Percentiles rank a stretch among this genome's conserved stretches.
Conservation (phyloP, 768 basidiomycete genomes). For the Leccinum broughii region DNA sequence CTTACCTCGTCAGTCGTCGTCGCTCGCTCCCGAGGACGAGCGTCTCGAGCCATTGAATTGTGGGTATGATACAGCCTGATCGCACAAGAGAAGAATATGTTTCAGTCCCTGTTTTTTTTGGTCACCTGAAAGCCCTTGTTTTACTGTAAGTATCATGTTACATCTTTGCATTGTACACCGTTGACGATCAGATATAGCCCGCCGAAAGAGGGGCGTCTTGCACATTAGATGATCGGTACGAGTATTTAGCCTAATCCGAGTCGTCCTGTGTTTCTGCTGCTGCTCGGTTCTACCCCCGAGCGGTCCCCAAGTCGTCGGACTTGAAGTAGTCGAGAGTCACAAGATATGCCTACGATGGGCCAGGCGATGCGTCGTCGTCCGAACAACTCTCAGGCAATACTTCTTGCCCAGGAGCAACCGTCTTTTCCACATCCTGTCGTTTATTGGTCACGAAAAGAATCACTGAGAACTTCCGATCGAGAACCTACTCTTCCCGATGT, state of each 20-base stretch:
- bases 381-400: not conserved
- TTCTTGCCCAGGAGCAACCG: not conserved
- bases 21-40: not conserved
- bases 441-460: conserved; percentile 3
- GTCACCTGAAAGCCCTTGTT: not conserved
- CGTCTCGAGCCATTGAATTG: not conserved
- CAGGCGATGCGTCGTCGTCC: not conserved
- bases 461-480: not conserved
- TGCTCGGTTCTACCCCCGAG: not conserved
- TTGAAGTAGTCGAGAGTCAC: not conserved
- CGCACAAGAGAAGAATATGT: not conserved
- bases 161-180: not conserved
- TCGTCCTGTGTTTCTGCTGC: not conserved
- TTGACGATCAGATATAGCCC: not conserved
- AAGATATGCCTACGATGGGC: not conserved
- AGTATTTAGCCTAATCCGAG: not conserved
- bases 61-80: not conserved
- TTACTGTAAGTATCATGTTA: not conserved
- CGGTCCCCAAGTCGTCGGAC: not conserved
- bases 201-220: not conserved
- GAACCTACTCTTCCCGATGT: conserved; percentile 5
- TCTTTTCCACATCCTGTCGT: conserved; percentile 8
- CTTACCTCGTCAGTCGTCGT: not conserved
- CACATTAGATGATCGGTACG: not conserved
- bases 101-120: not conserved